phyloP scores from a whole-genome alignment of 345 rosid genomes.

The Rhodamnia argentea region DNA sequence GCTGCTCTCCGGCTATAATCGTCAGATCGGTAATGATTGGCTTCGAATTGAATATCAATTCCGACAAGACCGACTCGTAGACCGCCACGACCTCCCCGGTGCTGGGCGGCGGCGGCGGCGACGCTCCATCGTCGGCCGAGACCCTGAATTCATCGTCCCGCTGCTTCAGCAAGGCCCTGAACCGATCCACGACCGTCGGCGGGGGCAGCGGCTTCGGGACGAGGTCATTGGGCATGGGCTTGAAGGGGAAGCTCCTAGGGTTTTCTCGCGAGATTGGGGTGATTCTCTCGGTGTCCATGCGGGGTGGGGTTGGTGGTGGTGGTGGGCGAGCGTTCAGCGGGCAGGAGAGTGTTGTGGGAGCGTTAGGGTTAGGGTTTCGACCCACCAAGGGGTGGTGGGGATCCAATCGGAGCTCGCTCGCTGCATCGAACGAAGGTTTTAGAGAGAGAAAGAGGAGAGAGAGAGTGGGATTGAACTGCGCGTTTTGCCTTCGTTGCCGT shows the following conservation, averaged over 20 bases:
- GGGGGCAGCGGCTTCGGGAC: conserved; percentile 39
- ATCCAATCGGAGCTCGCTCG: neutral
- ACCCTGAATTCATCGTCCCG: conserved; percentile 41
- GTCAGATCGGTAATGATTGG: conserved; percentile 98
- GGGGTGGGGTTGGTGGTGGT: neutral
- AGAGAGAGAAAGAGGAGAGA: neutral
- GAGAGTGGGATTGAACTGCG: neutral
- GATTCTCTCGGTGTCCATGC: conserved; percentile 5
- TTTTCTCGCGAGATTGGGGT: conserved; percentile 14
- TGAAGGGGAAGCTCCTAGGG: conserved; percentile 24
- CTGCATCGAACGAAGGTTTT: neutral
- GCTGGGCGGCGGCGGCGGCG: conserved; percentile 14
- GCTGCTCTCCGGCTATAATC: conserved; percentile 85
- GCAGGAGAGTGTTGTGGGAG: neutral
- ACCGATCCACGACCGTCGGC: conserved; percentile 49
- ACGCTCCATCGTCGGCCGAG: conserved; percentile 1
- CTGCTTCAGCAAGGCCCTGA: conserved; percentile 54
- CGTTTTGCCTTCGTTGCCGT: neutral
- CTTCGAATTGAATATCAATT: conserved; percentile 83
- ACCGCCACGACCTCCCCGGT: conserved; percentile 59
- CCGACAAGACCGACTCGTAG: conserved; percentile 58
- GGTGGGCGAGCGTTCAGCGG: neutral
- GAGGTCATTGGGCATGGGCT: conserved; percentile 43
- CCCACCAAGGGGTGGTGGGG: neutral
- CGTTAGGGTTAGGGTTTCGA: conserved; percentile 2